Evolutionary conservation across 176 grass and related monocot genomes (phyloP).

Genomic region (Oryza nivara): DNA sequence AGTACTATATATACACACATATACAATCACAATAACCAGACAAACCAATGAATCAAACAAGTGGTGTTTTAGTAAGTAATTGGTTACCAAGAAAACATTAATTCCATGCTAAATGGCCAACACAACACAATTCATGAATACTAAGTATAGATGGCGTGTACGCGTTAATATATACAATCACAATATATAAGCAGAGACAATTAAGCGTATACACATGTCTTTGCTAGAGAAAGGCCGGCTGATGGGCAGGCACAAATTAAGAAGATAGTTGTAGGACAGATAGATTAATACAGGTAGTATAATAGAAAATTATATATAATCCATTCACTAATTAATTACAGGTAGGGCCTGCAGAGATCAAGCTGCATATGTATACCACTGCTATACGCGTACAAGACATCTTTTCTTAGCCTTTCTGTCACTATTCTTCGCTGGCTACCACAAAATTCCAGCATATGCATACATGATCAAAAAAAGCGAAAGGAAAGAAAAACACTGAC

Average conservation of each 20-base stretch:
- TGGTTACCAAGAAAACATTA: neutral
- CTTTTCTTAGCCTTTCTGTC: neutral
- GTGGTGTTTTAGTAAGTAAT: neutral
- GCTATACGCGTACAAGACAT: neutral
- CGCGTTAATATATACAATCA: neutral
- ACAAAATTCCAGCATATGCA: neutral
- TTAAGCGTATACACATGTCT: neutral
- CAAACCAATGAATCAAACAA: neutral
- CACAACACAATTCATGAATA: neutral
- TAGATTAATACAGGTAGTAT: neutral
- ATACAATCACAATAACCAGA: too few relatives aligned
- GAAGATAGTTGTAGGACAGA: too few relatives aligned
- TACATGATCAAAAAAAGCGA: neutral
- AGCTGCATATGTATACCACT: neutral
- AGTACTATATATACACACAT: neutral
- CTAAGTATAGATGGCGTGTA: neutral
- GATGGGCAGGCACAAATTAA: neutral
- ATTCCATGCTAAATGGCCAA: neutral
- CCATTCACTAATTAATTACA: too few relatives aligned
- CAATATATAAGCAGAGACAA: neutral
- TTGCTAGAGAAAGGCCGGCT: neutral
- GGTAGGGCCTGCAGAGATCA: neutral
- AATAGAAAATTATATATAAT: too few relatives aligned
- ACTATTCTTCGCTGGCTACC: neutral
- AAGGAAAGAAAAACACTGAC: neutral